Evolutionary conservation across 192 early-diverging fungal genomes (phyloP).

Genomic region (Pilaira anomala): DNA sequence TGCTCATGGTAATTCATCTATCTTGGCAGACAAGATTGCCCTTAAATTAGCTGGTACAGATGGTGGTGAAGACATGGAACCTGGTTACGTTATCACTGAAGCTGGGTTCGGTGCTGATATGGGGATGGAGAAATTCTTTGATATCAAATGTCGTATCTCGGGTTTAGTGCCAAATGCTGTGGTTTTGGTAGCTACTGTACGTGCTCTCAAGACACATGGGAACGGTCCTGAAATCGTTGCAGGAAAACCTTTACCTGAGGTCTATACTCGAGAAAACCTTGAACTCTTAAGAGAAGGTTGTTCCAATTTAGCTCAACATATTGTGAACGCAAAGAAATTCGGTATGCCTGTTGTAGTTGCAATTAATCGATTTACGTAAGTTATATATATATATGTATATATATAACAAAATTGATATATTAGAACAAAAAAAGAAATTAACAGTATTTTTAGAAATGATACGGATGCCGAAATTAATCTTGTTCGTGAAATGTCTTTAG

Average conservation of each 20-base stretch:
- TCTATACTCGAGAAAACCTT: slow-evolving; percentile 83
- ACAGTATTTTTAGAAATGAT: no score
- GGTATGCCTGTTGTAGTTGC: slow-evolving; percentile 15
- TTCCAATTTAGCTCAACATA: slow-evolving; percentile 84
- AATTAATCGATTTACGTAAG: slow-evolving; percentile 10
- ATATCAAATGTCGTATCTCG: slow-evolving; percentile 94
- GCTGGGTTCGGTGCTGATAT: slow-evolving; percentile 99
- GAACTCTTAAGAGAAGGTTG: slow-evolving; percentile 77
- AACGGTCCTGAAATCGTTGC: slow-evolving; percentile 88
- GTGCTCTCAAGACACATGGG: slow-evolving; percentile 96
- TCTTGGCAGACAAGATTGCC: slow-evolving; percentile 92
- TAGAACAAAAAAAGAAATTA: no score
- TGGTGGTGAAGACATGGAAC: slow-evolving; percentile 47
- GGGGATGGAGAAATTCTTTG: slow-evolving; percentile 98
- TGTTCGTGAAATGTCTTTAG: slow-evolving; percentile 64
- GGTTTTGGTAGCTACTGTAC: slow-evolving; percentile 92
- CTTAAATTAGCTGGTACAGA: slow-evolving; percentile 85
- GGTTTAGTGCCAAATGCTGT: slow-evolving; percentile 85
- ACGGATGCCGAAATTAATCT: slow-evolving; percentile 85
- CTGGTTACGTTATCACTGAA: slow-evolving; percentile 93
- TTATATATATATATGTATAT: no score
- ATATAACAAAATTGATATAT: no score
- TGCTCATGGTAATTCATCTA: slow-evolving; percentile 94
- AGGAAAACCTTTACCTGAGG: slow-evolving; percentile 85
- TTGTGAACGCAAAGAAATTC: slow-evolving; percentile 82